phyloP scores from a whole-genome alignment of 805 yeast genomes.

The Monosporozyma unispora region DNA sequence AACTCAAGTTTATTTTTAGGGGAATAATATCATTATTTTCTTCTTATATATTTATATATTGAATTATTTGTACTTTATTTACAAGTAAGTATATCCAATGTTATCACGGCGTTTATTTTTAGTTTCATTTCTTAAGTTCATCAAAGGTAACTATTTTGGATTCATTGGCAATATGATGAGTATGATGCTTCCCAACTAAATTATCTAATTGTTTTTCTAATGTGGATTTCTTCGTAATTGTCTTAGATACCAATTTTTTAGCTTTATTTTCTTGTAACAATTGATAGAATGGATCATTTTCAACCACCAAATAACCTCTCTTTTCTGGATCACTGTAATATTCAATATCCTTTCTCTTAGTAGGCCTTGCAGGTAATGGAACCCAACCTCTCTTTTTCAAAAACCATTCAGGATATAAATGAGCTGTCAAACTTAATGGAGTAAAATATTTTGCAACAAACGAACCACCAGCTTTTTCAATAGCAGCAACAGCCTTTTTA shows the following conservation, averaged over 20 bases:
- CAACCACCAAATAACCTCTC: slow-evolving; percentile 64
- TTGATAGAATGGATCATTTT: slow-evolving; percentile 24
- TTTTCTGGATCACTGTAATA: slow-evolving; percentile 63
- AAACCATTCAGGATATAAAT: slow-evolving; percentile 64
- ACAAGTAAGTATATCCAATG: background rate
- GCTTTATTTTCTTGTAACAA: slow-evolving; percentile 13
- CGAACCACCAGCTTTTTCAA: slow-evolving; percentile 65
- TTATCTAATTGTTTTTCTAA: slow-evolving; percentile 26
- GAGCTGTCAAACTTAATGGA: slow-evolving; percentile 61
- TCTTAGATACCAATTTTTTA: slow-evolving; percentile 9
- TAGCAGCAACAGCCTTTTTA: slow-evolving; percentile 56
- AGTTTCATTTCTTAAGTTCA: slow-evolving; percentile 1
- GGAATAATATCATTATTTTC: background rate
- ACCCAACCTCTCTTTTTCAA: slow-evolving; percentile 63
- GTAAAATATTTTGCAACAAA: slow-evolving; percentile 67
- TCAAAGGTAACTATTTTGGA: slow-evolving; percentile 7
- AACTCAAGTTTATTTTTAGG: background rate
- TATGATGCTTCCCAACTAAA: background rate
- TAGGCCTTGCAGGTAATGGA: slow-evolving; percentile 82
- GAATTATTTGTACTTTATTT: background rate
- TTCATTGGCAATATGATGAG: background rate
- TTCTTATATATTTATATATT: background rate
- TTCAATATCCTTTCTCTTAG: slow-evolving; percentile 66
- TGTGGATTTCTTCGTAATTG: slow-evolving; percentile 27
- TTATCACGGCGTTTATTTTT: background rate